Percentiles rank a stretch among this genome's conserved stretches.
Evolutionary conservation across 208 protist genomes (phyloP).

Genomic region (Phytomonas sp.): DNA sequence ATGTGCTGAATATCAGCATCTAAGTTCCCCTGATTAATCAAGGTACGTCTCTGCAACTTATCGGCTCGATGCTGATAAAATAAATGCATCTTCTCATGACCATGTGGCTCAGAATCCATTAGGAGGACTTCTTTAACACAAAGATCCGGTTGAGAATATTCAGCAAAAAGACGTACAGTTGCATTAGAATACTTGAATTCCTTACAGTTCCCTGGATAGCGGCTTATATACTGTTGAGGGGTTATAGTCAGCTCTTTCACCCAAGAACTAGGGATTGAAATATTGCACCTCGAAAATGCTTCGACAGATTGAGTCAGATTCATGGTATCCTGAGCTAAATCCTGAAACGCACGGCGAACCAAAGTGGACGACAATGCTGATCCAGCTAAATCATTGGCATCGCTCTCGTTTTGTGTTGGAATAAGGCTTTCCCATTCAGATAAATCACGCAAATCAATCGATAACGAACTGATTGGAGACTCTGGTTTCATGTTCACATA

Average conservation of each 20-base stretch:
- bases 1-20: conserved; percentile 8
- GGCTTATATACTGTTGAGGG: conserved; percentile 66
- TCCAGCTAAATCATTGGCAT: conserved; percentile 12
- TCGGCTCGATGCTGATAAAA: conserved; percentile 79
- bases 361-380: background rate
- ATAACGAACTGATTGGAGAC: conserved; percentile 44
- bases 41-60: conserved; percentile 35
- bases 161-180: conserved; percentile 52
- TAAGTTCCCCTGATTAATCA: conserved; percentile 2
- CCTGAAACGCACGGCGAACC: conserved; percentile 13
- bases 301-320: background rate
- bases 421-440: conserved; percentile 79
- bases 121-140: conserved; percentile 57
- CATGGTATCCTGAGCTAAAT: conserved; percentile 10
- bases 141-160: conserved; percentile 70
- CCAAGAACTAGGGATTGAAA: conserved; percentile 58
- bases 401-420: conserved; percentile 20
- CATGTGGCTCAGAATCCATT: conserved; percentile 29
- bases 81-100: conserved; percentile 51
- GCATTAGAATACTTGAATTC: conserved; percentile 68
- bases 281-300: background rate
- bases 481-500: conserved; percentile 76
- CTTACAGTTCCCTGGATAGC: conserved; percentile 72
- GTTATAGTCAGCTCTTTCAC: conserved; percentile 56
- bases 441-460: conserved; percentile 48